Conservation (phyloP, 495 filamentous ascomycete genomes). For the Aspergillus coremiiformis region DNA sequence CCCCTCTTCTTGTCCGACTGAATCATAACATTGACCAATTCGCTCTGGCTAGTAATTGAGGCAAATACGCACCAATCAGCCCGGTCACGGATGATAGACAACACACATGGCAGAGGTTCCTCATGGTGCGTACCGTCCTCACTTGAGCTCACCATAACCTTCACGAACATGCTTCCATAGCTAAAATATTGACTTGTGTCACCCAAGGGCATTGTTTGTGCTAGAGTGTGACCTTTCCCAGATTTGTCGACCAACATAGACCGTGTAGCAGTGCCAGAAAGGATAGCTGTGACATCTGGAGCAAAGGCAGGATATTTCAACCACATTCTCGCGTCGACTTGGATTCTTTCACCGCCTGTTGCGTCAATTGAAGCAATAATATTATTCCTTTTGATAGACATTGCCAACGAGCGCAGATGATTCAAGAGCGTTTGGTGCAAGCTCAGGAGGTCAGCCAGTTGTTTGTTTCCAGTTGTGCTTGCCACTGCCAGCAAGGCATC, state of each 20-base stretch:
- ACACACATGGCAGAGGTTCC: conserved; percentile 58
- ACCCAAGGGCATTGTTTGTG: conserved; percentile 63
- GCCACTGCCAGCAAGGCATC: conserved; percentile 37
- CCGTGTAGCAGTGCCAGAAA: conserved; percentile 53
- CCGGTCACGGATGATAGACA: conserved; percentile 66
- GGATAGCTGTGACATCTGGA: conserved; percentile 55
- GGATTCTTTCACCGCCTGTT: conserved; percentile 48
- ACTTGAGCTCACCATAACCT: conserved; percentile 57
- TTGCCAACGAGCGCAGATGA: conserved; percentile 61
- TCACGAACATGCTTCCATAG: conserved; percentile 65
- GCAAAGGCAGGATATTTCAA: conserved; percentile 62
- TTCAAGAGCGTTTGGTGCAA: conserved; percentile 50
- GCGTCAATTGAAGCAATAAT: conserved; percentile 52
- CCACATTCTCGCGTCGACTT: conserved; percentile 69
- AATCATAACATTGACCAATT: conserved; percentile 65
- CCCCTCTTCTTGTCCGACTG: conserved; percentile 59
- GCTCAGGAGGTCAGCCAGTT: conserved; percentile 41
- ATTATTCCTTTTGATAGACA: conserved; percentile 76
- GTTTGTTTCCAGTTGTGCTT: conserved; percentile 41
- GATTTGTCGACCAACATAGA: conserved; percentile 36
- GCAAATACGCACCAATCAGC: conserved; percentile 58
- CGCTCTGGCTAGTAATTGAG: conserved; percentile 67
- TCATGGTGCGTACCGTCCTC: conserved; percentile 57
- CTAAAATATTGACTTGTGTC: conserved; percentile 64
- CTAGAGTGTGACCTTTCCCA: conserved; percentile 37